Conservation (phyloP, 306 rosid genomes). For the Casuarina cunninghamiana region DNA sequence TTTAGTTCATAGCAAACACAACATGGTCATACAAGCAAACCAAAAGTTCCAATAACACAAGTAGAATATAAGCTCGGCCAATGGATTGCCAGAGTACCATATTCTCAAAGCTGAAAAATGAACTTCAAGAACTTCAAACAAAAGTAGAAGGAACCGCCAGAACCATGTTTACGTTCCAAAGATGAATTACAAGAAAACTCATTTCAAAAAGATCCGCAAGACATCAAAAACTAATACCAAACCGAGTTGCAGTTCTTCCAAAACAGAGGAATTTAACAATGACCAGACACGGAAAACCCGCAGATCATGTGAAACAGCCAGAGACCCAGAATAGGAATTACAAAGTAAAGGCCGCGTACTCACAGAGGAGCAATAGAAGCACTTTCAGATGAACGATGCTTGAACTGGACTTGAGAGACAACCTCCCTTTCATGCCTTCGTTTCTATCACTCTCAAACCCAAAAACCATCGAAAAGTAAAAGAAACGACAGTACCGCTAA, state of each 20-base stretch:
- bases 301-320: slow-evolving; percentile 38
- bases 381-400: slow-evolving; percentile 21
- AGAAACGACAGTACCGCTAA: not conserved
- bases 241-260: slow-evolving; percentile 15
- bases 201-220: not conserved
- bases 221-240: slow-evolving; percentile 5
- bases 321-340: slow-evolving; percentile 15
- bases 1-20: not conserved
- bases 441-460: slow-evolving; percentile 11
- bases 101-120: not conserved
- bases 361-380: slow-evolving; percentile 46
- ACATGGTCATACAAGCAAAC: not conserved
- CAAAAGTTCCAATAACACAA: not conserved
- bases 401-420: slow-evolving; percentile 27
- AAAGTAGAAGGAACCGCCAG: not conserved
- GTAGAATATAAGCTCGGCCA: not conserved
- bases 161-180: not conserved
- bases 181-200: not conserved
- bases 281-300: slow-evolving; percentile 7
- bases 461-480: slow-evolving; percentile 6
- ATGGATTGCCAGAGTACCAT: not conserved
- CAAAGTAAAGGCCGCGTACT: slow-evolving; percentile 27
- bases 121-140: slow-evolving; percentile 4
- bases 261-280: slow-evolving; percentile 10
- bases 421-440: slow-evolving; percentile 45